Conservation (phyloP, 352 stramenopile species). For the Phytophthora rubi region DNA sequence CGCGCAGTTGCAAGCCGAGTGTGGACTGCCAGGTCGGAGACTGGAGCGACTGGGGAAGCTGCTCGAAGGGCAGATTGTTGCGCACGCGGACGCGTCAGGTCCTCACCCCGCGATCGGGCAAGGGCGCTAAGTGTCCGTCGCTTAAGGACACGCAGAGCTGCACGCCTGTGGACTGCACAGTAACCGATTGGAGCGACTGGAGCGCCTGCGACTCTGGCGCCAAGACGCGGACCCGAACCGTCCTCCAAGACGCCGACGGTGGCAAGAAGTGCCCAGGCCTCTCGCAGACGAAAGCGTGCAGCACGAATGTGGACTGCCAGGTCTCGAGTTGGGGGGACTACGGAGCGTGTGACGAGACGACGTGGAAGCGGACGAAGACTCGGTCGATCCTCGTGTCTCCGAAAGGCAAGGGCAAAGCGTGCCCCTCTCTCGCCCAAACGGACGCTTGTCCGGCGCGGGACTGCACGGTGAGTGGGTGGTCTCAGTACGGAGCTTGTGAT, state of each 20-base stretch:
- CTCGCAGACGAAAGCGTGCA: slow-evolving; percentile 39
- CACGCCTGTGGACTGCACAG: slow-evolving; percentile 51
- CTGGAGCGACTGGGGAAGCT: slow-evolving; percentile 50
- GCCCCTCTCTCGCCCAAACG: slow-evolving; percentile 41
- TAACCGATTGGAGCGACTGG: slow-evolving; percentile 53
- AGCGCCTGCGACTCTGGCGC: slow-evolving; percentile 44
- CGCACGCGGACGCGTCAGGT: slow-evolving; percentile 50
- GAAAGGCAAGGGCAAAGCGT: slow-evolving; percentile 46
- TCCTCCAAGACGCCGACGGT: slow-evolving; percentile 41
- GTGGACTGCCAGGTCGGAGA: slow-evolving; percentile 70
- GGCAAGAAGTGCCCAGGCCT: slow-evolving; percentile 51
- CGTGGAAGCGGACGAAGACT: slow-evolving; percentile 35
- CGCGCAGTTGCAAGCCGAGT: slow-evolving; percentile 41
- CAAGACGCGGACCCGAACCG: slow-evolving; percentile 46
- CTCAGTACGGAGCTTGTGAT: slow-evolving; percentile 48
- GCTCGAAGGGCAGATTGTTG: slow-evolving; percentile 39
- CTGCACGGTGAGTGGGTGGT: slow-evolving; percentile 68
- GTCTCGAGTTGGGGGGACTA: slow-evolving; percentile 57
- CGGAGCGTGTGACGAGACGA: slow-evolving; percentile 39
- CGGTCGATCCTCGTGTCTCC: slow-evolving; percentile 48
- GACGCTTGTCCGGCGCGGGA: slow-evolving; percentile 46
- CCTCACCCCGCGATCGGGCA: slow-evolving; percentile 33
- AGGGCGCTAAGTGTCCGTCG: slow-evolving; percentile 44
- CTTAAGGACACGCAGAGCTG: slow-evolving; percentile 49
- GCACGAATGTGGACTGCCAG: slow-evolving; percentile 50